A percentile compares a stretch with the other conserved stretches of the same genome.
phyloP scores from a whole-genome alignment of 176 grass and related monocot genomes.

The Canna indica region DNA sequence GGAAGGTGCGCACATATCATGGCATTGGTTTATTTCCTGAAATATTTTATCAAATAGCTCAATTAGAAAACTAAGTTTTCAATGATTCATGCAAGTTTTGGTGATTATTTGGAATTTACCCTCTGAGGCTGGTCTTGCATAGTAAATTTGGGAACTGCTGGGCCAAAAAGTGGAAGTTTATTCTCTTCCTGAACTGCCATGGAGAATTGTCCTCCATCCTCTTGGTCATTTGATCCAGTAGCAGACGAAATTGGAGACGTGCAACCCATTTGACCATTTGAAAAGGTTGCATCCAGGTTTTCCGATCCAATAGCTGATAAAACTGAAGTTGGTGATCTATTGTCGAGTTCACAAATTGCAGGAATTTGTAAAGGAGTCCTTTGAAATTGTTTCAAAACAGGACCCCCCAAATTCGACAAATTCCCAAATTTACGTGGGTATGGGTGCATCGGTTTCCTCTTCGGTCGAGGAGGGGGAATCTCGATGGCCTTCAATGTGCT shows the following conservation, averaged over 20 bases:
- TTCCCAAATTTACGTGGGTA: constrained; percentile 71
- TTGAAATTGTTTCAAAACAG: constrained; percentile 23
- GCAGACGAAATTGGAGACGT: neutral
- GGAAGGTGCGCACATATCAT: neutral
- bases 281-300: too few relatives aligned
- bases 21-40: constrained; percentile 21
- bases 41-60: constrained; percentile 6
- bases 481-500: constrained; percentile 32
- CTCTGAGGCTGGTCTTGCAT: constrained; percentile 22
- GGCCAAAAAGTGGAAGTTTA: constrained; percentile 7
- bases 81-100: neutral
- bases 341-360: constrained; percentile 38
- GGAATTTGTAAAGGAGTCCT: constrained; percentile 25
- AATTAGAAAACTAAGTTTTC: constrained; percentile 4
- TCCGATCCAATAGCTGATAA: constrained; percentile 26
- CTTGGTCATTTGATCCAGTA: constrained; percentile 1
- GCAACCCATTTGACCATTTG: neutral
- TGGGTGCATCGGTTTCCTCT: constrained; percentile 58
- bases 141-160: constrained; percentile 11
- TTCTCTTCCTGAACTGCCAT: neutral
- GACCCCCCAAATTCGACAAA: constrained; percentile 17
- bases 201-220: neutral
- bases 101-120: constrained; percentile 21
- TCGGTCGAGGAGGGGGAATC: constrained; percentile 87
- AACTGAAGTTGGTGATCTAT: constrained; percentile 55